Base-by-base conservation (phyloP, 805 yeast genomes). In the Metschnikowia anglica region DNA sequence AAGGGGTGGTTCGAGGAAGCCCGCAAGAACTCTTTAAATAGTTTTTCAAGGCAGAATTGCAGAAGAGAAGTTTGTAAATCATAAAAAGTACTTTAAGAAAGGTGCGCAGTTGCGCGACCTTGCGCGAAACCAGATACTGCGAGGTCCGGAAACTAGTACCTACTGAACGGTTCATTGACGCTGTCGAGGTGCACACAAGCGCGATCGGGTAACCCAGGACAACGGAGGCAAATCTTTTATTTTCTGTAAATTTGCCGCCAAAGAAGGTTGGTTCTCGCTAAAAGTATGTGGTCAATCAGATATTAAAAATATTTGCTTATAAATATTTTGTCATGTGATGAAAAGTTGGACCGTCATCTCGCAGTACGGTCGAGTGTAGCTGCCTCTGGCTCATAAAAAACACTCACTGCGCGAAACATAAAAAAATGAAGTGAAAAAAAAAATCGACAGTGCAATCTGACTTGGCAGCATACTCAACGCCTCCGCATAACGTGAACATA, bases 121-220 rank as follows among this genome's bases (percentile, higher is more conserved):
- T 26, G 29, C 29, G 29, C 29, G 29, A 5, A 23, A 7, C 16
- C 29, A 16, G 11, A 26, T 26, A 26, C 8, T n/a, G 27, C 27
- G 11, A 25, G 29, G 29, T 12, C 29, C 29, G 4, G 29, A 26
- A 26, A 26, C 29, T 13, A 13, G 27, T 25, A 3, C 27, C 13
- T 12, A 16, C 12, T 26, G 29, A 9, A 13, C 13, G 29, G 16
- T 26, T 26, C 15, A 26, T 16, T 26, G 29, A 12, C 12, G 9
- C 16, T 26, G 29, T 26, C 29, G 29, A 37, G 34, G 34, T 37
- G 40, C 40, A 37, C 34, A 29, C 40, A 37, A 16, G 40, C 34
- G 33, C 40, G 34, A 37, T 37, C 40, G 40, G 40, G 40, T 37
- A 37, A 37, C 40, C 40, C 40, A 21, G 40, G 17, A 11, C 23